Conservation (phyloP, 345 rosid genomes). For the Linum trigynum region DNA sequence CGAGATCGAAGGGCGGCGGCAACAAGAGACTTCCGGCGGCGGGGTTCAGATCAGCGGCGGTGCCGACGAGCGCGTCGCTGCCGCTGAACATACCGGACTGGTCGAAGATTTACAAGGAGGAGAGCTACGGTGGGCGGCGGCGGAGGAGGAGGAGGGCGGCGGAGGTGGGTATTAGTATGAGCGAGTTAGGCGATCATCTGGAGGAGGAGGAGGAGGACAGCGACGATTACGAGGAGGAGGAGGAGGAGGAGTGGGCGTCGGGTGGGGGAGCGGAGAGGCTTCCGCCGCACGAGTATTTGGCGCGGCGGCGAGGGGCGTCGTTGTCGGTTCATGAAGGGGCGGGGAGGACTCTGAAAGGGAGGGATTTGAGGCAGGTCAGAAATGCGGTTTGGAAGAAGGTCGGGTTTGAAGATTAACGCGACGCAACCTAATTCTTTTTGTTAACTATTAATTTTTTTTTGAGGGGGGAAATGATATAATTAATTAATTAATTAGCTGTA, state of each 20-base stretch:
- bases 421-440: background rate
- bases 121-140: slow-evolving; percentile 25
- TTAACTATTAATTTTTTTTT: too few relatives aligned
- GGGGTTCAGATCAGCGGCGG: background rate
- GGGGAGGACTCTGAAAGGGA: slow-evolving; percentile 41
- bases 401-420: slow-evolving; percentile 36
- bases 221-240: slow-evolving; percentile 22
- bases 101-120: slow-evolving; percentile 56
- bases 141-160: background rate
- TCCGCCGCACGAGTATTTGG: slow-evolving; percentile 39
- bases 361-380: slow-evolving; percentile 40
- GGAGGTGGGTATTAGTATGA: background rate
- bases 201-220: background rate
- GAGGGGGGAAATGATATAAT: too few relatives aligned
- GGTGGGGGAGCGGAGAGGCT: slow-evolving; percentile 8
- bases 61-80: slow-evolving; percentile 35
- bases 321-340: slow-evolving; percentile 41
- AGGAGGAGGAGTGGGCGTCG: slow-evolving; percentile 11
- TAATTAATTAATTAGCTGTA: too few relatives aligned
- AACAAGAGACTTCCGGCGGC: background rate
- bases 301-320: slow-evolving; percentile 35
- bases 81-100: slow-evolving; percentile 76
- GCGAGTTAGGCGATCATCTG: background rate
- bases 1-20: slow-evolving; percentile 18
- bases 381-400: slow-evolving; percentile 40